These are phyloP conservation scores for Dichotomopilus funicola DNA, from an alignment of 2,329 filamentous ascomycete genomes.

Conservation along the genomic window DNA sequence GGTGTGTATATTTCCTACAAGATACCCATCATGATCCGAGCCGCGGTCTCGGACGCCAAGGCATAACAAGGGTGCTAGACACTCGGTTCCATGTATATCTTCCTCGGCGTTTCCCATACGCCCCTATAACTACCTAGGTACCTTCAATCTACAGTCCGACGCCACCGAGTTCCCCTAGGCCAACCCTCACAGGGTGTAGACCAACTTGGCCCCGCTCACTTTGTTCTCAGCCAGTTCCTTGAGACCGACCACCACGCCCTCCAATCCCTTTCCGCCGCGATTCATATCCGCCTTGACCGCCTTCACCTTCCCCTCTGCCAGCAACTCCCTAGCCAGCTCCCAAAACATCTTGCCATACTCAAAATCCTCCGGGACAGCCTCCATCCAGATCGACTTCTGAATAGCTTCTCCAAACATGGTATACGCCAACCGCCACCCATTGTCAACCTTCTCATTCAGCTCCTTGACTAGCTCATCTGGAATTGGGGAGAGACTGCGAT, in stretches of 20 bases:
- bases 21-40: not conserved
- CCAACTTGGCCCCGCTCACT: constrained; percentile 36
- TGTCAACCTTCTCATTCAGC: constrained; percentile 13
- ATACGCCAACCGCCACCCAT: constrained; percentile 33
- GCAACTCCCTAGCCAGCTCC: constrained; percentile 26
- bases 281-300: constrained; percentile 26
- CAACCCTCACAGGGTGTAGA: constrained; percentile 24
- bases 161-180: too few relatives aligned
- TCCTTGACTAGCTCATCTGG: constrained; percentile 4
- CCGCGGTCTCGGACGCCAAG: not conserved
- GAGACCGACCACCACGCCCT: constrained; percentile 29
- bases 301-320: constrained; percentile 32
- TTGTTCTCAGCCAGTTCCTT: constrained; percentile 27
- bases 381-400: constrained; percentile 22
- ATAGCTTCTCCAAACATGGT: constrained; percentile 35
- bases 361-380: constrained; percentile 26
- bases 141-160: too few relatives aligned
- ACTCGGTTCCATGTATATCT: too few relatives aligned
- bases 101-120: too few relatives aligned
- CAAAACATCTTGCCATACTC: constrained; percentile 32
- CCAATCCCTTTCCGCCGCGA: constrained; percentile 26
- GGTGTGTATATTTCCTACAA: not conserved
- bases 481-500: constrained; percentile 21
- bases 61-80: too few relatives aligned
- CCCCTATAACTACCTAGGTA: too few relatives aligned